Percentiles rank a stretch among this genome's conserved stretches.
Conservation (phyloP, 2,329 filamentous ascomycete species). For the Podosphaera leucotricha region DNA sequence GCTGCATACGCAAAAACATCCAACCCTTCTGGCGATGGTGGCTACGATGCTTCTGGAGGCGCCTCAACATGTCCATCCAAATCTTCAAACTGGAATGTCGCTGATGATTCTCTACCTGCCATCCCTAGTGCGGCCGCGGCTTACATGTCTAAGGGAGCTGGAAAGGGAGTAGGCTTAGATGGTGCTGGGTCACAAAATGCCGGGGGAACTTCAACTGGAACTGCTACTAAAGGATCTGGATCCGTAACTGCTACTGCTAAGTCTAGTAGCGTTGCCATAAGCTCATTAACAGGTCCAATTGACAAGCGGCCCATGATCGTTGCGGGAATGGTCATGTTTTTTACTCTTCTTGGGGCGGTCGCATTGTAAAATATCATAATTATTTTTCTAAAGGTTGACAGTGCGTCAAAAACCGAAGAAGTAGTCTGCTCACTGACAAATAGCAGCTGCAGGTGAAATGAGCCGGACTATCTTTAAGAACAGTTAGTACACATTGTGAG, state of each 20-base stretch:
- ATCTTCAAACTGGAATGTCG: slow-evolving; percentile 24
- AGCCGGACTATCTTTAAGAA: neutral
- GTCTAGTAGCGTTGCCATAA: slow-evolving; percentile 4
- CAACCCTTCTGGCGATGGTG: slow-evolving; percentile 26
- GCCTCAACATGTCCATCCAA: slow-evolving; percentile 22
- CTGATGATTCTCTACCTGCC: slow-evolving; percentile 21
- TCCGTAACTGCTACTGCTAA: slow-evolving; percentile 7
- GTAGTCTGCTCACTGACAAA: neutral
- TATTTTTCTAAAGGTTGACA: neutral
- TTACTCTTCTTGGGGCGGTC: slow-evolving; percentile 8
- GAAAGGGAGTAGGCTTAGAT: slow-evolving; percentile 20
- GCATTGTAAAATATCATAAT: neutral
- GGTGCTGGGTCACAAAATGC: slow-evolving; percentile 13
- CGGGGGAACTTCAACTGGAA: slow-evolving; percentile 11
- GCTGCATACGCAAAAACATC: slow-evolving; percentile 20
- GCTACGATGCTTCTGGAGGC: slow-evolving; percentile 10
- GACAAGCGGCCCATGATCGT: slow-evolving; percentile 6
- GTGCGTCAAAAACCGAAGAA: neutral
- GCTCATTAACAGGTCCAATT: slow-evolving; percentile 3
- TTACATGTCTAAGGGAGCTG: slow-evolving; percentile 25
- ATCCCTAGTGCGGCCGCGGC: slow-evolving; percentile 21
- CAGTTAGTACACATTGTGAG: neutral
- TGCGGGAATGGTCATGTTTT: slow-evolving; percentile 4
- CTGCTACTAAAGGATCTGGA: slow-evolving; percentile 11
- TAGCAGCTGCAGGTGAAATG: neutral